Evolutionary conservation across 805 yeast genomes (phyloP), one percentile per base, ranked within the genome.

Genomic region (Starmerella gropengiesseri): DNA sequence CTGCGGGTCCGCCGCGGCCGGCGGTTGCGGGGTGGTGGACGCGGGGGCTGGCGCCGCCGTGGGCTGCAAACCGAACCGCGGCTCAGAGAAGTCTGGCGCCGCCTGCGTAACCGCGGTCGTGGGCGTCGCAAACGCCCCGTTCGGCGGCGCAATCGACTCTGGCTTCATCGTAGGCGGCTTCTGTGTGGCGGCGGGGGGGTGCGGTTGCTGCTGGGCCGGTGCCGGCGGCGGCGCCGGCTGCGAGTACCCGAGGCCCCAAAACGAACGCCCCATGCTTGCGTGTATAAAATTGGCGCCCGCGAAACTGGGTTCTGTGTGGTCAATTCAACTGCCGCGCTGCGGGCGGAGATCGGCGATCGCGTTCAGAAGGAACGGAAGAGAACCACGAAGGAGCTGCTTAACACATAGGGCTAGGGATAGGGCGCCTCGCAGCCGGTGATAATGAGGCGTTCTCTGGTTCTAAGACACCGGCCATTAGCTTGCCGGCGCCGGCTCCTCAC

Each of bases 191-290:
- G 27, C 11, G 27, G 27, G 27, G 12, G 27, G 11, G 11, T 36
- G 30, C 16, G 18, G 33, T 29, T 27, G 34, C 31, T 17, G 32
- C 37, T 13, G 22, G 4, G 30, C n/a, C n/a, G 26, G 34, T 27
- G 40, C 28, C 31, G 40, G 21, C 4, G 46, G 28, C 31, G 45
- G 33, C 27, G 42, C 33, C 14, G 37, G 18, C 36, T 32, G 36
- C 27, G 50, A 39, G 45, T 46, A 48, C 32, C 53, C 53, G 30
- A 50, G 49, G 14, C 53, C 53, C 53, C 53, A 50, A 25, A 50
- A 50, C 6, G 53, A 50, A 26, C 53, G 39, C 4, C 50, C 41
- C 53, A 50, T 50, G n/a, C 7, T 7, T 19, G 8, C 25, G 6
- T 7, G 5, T 5, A 18, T 17, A 11, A 31, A 31, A 18, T 17